Conservation (phyloP, 805 yeast genomes). For the Cephaloascus albidus region DNA sequence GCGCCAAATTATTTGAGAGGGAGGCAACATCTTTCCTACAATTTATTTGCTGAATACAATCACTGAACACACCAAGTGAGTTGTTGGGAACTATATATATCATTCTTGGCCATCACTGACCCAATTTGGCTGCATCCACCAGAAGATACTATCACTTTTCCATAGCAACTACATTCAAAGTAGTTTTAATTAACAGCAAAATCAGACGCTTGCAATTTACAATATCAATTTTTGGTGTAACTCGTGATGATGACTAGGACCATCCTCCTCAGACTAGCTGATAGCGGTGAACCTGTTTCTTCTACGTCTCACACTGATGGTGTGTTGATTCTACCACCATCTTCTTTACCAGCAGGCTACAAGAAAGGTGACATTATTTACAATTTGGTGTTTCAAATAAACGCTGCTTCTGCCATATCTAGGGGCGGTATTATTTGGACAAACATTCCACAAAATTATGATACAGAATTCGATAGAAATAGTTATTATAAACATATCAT, state of each 20-base stretch:
- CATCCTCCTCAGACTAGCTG: constrained; percentile 37
- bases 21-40: too few relatives aligned
- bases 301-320: constrained; percentile 29
- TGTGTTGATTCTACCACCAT: constrained; percentile 41
- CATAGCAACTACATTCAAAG: too few relatives aligned
- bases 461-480: constrained; percentile 43
- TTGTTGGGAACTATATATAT: too few relatives aligned
- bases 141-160: too few relatives aligned
- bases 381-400: constrained; percentile 49
- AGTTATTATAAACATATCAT: constrained; percentile 43
- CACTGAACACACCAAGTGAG: too few relatives aligned
- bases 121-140: too few relatives aligned
- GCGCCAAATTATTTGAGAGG: too few relatives aligned
- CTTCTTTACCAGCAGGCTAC: constrained; percentile 22
- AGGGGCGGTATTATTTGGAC: constrained; percentile 67
- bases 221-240: too few relatives aligned
- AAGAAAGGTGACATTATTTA: constrained; percentile 32
- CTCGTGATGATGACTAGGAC: constrained; percentile 28
- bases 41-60: too few relatives aligned
- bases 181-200: too few relatives aligned
- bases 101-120: too few relatives aligned
- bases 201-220: too few relatives aligned
- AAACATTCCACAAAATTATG: constrained; percentile 48
- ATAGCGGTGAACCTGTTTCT: constrained; percentile 36
- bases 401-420: constrained; percentile 68